Base-by-base conservation (phyloP, 1,284 basidiomycete genomes). In the Puccinia novopanici region DNA sequence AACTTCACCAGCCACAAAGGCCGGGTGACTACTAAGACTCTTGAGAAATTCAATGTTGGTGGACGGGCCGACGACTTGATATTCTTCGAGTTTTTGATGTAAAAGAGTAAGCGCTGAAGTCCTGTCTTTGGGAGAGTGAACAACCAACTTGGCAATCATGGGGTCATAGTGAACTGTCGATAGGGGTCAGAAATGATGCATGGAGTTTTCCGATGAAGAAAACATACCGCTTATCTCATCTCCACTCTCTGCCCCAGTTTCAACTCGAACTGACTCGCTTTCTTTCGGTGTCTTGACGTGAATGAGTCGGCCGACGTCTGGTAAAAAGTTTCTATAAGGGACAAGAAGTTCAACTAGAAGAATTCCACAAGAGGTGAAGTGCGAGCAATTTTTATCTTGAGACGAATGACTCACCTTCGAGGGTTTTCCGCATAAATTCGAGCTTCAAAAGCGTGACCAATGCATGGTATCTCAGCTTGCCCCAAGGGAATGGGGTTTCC, bases 391-490 rank as follows among this genome's bases (percentile, higher is more conserved):
- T 45, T 5, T 55, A 50, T 54, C 15, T 30, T 9, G 50, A 72
- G 34, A 19, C 19, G 83, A 81, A 42, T 82, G 81, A 85, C 82
- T 54, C 3, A 83, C 83, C 93, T 93, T 83, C 93, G 89, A n/a
- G 94, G 94, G 83, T 95, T 93, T 86, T 98, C 95, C 8, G 95
- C 95, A 85, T 98, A 98, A 83, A 98, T 95, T n/a, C 95, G 90
- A 17, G 94, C 94, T 87, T 97, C 95, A 83, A 97, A 97, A 0
- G 95, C 92, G 84, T 97, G 94, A 1, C 95, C 95, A 4, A 92
- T 89, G 78, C 93, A 91, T 24, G 91, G 92, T 77, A 98, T 91
- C 50, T 91, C 87, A 0, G 89, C 88, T 86, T 97, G 95, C 0
- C 86, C 84, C 52, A 95, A 87, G 8, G 94, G 93, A 27, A 98